Evolutionary conservation across 2,329 filamentous ascomycete genomes (phyloP).

Genomic region (Xylariaceae sp.): DNA sequence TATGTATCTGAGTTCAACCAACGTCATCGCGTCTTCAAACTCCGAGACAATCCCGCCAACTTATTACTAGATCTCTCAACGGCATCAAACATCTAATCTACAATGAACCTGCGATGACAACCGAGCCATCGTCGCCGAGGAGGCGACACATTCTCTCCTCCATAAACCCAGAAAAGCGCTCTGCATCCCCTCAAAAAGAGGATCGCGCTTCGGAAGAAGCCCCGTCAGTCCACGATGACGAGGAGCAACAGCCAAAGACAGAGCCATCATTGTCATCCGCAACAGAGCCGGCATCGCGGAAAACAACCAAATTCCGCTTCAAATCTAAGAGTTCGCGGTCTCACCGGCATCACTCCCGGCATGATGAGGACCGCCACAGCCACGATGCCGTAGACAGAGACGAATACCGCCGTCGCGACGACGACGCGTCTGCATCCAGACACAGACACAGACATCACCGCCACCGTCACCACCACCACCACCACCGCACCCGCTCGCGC

Average conservation of each 20-base stretch:
- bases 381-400: background rate
- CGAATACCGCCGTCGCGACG: constrained; percentile 2
- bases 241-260: constrained; percentile 5
- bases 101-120: constrained; percentile 29
- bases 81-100: constrained; percentile 4
- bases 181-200: constrained; percentile 19
- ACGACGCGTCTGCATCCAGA: constrained; percentile 17
- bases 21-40: constrained; percentile 14
- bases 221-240: constrained; percentile 17
- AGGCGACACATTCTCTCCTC: constrained; percentile 34
- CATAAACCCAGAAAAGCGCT: constrained; percentile 28
- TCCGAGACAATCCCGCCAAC: background rate
- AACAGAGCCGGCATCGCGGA: constrained; percentile 14
- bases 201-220: constrained; percentile 6
- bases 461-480: constrained; percentile 26
- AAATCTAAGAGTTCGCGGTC: constrained; percentile 35
- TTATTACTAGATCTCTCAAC: background rate
- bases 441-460: constrained; percentile 29
- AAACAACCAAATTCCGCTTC: constrained; percentile 38
- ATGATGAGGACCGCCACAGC: constrained; percentile 3
- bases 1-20: background rate
- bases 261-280: constrained; percentile 11
- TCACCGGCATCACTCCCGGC: constrained; percentile 23
- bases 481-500: constrained; percentile 31
- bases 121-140: constrained; percentile 29